phyloP scores from a whole-genome alignment of 108 stramenopile genomes.

The Cylindrotheca fusiformis region DNA sequence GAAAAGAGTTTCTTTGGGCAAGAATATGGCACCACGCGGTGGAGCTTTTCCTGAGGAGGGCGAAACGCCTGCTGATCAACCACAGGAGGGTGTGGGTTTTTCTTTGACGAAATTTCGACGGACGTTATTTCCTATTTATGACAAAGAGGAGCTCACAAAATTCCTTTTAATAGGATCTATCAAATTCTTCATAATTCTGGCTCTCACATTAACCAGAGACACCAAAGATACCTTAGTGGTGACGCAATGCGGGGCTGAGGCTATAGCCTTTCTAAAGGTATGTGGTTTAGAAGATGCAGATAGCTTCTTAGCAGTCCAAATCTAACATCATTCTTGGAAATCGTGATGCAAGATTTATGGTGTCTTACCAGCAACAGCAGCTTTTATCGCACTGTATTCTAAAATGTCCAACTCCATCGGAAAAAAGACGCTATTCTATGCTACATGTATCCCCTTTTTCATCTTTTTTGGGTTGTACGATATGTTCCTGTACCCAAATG shows the following conservation, averaged over 20 bases:
- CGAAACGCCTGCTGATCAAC: too few relatives aligned
- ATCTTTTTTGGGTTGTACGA: conserved; percentile 87
- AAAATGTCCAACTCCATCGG: conserved; percentile 80
- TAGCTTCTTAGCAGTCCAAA: background rate
- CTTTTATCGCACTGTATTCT: conserved; percentile 85
- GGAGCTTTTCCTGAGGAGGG: too few relatives aligned
- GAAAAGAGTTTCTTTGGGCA: too few relatives aligned
- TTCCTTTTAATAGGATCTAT: conserved; percentile 88
- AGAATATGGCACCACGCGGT: too few relatives aligned
- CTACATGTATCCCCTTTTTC: conserved; percentile 93
- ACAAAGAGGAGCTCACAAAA: conserved; percentile 81
- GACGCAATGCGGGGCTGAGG: conserved; percentile 95
- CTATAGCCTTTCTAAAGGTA: conserved; percentile 91
- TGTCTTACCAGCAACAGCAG: conserved; percentile 76
- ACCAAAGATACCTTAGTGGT: conserved; percentile 96
- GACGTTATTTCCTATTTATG: conserved; percentile 85
- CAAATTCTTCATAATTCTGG: conserved; percentile 95
- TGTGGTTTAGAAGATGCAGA: conserved; percentile 16
- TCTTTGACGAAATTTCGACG: conserved; percentile 35
- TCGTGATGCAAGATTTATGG: conserved; percentile 88
- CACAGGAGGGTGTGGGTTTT: too few relatives aligned
- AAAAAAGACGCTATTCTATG: conserved; percentile 88
- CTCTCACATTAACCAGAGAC: conserved; percentile 91
- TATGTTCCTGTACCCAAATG: conserved; percentile 84
- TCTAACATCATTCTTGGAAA: background rate